A percentile compares a stretch with the other conserved stretches of the same genome.
These are phyloP conservation scores for Aspergillus funiculosus DNA, from an alignment of 495 filamentous ascomycete species.

Conservation along the genomic window DNA sequence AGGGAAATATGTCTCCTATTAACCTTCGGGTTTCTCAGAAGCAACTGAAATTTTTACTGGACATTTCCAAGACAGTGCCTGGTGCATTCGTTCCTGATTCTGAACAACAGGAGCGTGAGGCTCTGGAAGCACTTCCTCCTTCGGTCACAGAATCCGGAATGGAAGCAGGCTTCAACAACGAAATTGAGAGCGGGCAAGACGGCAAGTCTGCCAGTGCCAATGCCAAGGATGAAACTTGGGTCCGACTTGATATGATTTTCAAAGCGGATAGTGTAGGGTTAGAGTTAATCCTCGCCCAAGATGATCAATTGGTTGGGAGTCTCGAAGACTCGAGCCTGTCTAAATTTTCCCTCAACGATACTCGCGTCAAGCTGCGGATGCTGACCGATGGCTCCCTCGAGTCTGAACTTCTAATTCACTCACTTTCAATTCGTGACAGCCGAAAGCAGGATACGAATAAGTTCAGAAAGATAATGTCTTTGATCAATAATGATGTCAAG, in stretches of 20 bases:
- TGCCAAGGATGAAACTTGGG: conserved; percentile 67
- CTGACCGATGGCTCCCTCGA: conserved; percentile 87
- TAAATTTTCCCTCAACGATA: conserved; percentile 88
- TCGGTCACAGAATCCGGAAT: conserved; percentile 47
- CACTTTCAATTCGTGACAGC: conserved; percentile 90
- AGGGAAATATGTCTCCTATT: conserved; percentile 84
- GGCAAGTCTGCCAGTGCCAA: conserved; percentile 54
- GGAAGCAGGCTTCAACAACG: conserved; percentile 32
- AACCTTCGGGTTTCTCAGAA: conserved; percentile 85
- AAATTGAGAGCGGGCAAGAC: conserved; percentile 42
- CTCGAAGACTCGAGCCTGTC: conserved; percentile 80
- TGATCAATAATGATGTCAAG: conserved; percentile 86
- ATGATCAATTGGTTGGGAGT: conserved; percentile 68
- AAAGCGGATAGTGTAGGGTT: conserved; percentile 80
- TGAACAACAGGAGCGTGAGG: conserved; percentile 61
- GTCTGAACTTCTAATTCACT: conserved; percentile 87
- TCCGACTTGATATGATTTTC: conserved; percentile 89
- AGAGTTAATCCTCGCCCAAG: conserved; percentile 74
- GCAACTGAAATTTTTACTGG: conserved; percentile 81
- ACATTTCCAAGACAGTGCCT: conserved; percentile 78
- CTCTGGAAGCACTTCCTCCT: conserved; percentile 58
- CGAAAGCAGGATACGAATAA: conserved; percentile 82
- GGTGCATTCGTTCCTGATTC: conserved; percentile 74
- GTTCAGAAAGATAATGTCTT: conserved; percentile 96
- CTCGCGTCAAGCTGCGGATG: conserved; percentile 88